Base-by-base conservation (phyloP, 345 rosid genomes). In the Euclidium syriacum region DNA sequence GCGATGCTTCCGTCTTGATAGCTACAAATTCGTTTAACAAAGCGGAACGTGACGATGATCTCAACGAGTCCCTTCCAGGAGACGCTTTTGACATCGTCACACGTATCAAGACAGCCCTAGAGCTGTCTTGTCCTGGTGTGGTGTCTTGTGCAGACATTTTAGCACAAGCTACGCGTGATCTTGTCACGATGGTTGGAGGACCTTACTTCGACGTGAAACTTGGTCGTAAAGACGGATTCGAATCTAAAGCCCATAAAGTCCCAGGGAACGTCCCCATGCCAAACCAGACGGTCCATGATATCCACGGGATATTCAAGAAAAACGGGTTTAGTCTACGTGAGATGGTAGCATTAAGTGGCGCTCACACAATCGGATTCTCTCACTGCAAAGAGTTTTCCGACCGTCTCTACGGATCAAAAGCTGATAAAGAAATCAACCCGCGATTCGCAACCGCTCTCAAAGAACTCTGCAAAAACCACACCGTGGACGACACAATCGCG, bases 81-180 rank as follows among this genome's bases (percentile, higher is more conserved):
- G 90, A 85, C 14, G 87, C 70, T 23, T 82, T 76, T 8, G 87
- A 85, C 30, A 41, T 85, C 0, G 61, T 85, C 17, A 18, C 35
- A 0, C 70, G 75, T 3, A 78, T 76, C 64, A 85, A 85, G 68
- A 79, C 73, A 1, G 70, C 80, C 6, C 72, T 85, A 0, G 90
- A 85, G 74, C 38, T 82, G 30, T 16, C 77, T 9, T 85, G 90
- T 59, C 90, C 90, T 1, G 65, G 68, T n/a, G 58, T 71, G 0
- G 90, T 85, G 19, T 85, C 90, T 0, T 85, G 90, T 42, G 74
- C 90, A 0, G 90, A 85, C 27, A 82, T 85, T 16, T 46, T 85
- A 3, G 74, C 87, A 0, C 77, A 75, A 15, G 75, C 71, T 32
- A 68, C 85, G 0, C 87, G 87, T 11, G 86, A 85, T 72, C 85